Base-by-base conservation (phyloP, 2,329 filamentous ascomycete species). In the Myriosclerotinia duriaeana region DNA sequence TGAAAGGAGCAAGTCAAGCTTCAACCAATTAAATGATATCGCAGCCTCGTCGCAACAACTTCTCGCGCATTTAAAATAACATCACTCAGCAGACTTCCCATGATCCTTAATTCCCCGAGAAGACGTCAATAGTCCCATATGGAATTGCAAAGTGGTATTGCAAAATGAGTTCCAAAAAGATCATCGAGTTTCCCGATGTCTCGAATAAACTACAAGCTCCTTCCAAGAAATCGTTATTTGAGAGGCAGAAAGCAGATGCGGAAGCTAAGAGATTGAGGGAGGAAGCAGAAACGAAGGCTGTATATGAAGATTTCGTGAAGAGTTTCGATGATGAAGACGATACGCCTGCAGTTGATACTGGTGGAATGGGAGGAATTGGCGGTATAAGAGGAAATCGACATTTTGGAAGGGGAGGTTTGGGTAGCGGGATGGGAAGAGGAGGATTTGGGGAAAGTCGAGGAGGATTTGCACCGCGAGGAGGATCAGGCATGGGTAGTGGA, bases 201-300 rank as follows among this genome's bases (percentile, higher is more conserved):
- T 86, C 89, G 66, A 85, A 88, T 62, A 96, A 96, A 78, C 87
- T 95, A 61, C 86, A 89, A 66, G 91, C 91, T 59, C 87, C 91
- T 0, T 84, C 88, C 69, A 95, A 93, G 78, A 91, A 95, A 76
- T 96, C 92, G 26, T 84, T 90, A 36, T 97, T 96, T 77, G 93
- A 97, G 79, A 89, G 89, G 73, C 91, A 96, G 77, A 92, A 91
- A 77, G 91, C 91, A 68, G 92, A 96, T 77, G 91, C 91, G 66
- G 92, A 96, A 81, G 92, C 92, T 34, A 97, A 97, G 80, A 88
- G 91, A 67, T 84, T 86, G 72, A 86, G 92, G 71, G 93, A 96
- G 78, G 90, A 89, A 74, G 92, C 89, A 71, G 93, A 97, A 79
- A 96, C 91, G 8, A 91, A 90, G 30, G 92, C 92, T 34, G 92